Conservation (phyloP, 129 eudicot species). For the Tagetes erecta region DNA sequence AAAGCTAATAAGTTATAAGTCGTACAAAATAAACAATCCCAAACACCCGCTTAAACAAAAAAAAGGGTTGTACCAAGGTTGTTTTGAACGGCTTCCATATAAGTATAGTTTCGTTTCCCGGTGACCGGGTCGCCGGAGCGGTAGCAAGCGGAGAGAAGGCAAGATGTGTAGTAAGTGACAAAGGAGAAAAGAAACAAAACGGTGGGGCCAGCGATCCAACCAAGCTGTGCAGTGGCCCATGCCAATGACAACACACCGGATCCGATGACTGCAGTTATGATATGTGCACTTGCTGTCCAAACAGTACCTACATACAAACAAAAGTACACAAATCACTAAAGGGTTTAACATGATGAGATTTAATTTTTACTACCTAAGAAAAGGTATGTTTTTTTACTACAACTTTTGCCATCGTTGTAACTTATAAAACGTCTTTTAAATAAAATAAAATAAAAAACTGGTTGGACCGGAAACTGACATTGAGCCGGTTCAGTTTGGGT, state of each 20-base stretch:
- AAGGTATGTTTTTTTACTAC: no score
- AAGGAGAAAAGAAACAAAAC: slow-evolving; percentile 75
- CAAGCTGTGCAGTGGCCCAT: slow-evolving; percentile 95
- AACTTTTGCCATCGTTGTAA: no score
- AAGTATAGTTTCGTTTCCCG: slow-evolving; percentile 88
- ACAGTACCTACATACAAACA: slow-evolving; percentile 55
- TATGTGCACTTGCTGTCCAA: slow-evolving; percentile 99
- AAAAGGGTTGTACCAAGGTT: slow-evolving; percentile 58
- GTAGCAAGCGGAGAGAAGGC: slow-evolving; percentile 80
- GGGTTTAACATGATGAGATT: slow-evolving; percentile 4
- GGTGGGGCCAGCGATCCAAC: slow-evolving; percentile 96
- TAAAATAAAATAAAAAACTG: no score
- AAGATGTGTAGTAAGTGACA: slow-evolving; percentile 90
- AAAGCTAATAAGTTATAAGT: no score
- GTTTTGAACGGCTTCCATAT: slow-evolving; percentile 89
- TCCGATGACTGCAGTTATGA: slow-evolving; percentile 94
- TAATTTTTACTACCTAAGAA: slow-evolving; percentile 1
- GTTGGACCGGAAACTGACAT: no score
- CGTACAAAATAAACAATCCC: no score
- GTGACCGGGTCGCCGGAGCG: slow-evolving; percentile 66
- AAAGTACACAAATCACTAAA: slow-evolving; percentile 1
- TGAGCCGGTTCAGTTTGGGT: no score
- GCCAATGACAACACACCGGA: slow-evolving; percentile 96
- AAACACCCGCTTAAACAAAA: no score
- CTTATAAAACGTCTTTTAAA: no score